Conservation (phyloP, 202 grass and related monocot genomes). For the Eragrostis tef region DNA sequence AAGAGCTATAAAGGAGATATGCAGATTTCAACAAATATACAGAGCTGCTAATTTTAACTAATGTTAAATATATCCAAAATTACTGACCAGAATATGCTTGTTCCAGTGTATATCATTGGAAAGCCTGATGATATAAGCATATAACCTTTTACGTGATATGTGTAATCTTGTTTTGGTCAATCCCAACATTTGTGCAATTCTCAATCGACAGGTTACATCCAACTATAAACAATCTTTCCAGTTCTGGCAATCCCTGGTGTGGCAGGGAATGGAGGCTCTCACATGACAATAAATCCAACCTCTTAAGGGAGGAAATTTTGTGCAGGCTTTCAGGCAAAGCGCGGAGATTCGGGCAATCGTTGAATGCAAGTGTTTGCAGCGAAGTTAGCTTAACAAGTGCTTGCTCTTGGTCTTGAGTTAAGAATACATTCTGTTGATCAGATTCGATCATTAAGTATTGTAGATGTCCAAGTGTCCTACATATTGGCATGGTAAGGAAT, state of each 20-base stretch:
- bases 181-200: neutral
- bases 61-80: neutral
- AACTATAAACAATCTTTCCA: neutral
- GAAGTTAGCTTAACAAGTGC: neutral
- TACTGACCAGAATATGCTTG: no score
- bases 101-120: neutral
- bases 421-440: neutral
- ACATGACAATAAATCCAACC: constrained; percentile 2
- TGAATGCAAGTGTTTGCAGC: neutral
- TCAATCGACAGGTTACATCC: neutral
- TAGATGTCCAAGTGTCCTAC: neutral
- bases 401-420: constrained; percentile 16
- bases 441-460: neutral
- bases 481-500: neutral
- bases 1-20: neutral
- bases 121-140: neutral
- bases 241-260: constrained; percentile 7
- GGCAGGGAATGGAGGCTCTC: neutral
- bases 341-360: neutral
- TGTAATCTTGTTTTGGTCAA: neutral
- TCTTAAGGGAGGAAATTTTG: neutral
- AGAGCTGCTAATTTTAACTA: neutral
- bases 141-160: neutral
- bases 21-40: neutral
- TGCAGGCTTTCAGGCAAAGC: neutral